Conservation (phyloP, 257 asterid genomes). For the Solanum rostratum region DNA sequence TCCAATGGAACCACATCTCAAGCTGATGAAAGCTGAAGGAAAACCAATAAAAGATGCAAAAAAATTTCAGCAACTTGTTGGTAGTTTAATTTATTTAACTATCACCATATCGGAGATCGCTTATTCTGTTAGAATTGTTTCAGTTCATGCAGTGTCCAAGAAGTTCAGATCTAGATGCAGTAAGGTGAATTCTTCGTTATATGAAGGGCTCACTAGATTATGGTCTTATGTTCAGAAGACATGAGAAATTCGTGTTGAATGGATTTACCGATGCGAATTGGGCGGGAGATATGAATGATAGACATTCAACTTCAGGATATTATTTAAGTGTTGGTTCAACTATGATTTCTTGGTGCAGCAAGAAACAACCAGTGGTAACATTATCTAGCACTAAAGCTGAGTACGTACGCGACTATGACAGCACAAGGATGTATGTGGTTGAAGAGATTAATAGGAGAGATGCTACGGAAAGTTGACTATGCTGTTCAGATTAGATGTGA, state of each 20-base stretch:
- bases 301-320: no score
- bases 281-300: background rate
- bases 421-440: no score
- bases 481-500: background rate
- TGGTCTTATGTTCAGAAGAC: background rate
- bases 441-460: background rate
- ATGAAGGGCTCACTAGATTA: background rate
- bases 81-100: background rate
- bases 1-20: constrained; percentile 13
- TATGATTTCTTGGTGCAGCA: no score
- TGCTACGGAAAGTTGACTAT: background rate
- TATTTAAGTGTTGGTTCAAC: no score
- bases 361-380: no score
- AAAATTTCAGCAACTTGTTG: constrained; percentile 12
- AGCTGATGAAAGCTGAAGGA: constrained; percentile 10
- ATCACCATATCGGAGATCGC: constrained; percentile 11
- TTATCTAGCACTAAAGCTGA: no score
- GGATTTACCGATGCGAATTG: background rate
- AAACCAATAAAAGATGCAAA: background rate
- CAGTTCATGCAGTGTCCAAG: constrained; percentile 11
- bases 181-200: constrained; percentile 11
- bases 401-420: no score
- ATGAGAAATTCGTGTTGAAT: background rate
- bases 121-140: constrained; percentile 4
- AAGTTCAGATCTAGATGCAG: background rate